Base-by-base conservation (phyloP, 106 monocot species). In the Xerophyta viscosa region DNA sequence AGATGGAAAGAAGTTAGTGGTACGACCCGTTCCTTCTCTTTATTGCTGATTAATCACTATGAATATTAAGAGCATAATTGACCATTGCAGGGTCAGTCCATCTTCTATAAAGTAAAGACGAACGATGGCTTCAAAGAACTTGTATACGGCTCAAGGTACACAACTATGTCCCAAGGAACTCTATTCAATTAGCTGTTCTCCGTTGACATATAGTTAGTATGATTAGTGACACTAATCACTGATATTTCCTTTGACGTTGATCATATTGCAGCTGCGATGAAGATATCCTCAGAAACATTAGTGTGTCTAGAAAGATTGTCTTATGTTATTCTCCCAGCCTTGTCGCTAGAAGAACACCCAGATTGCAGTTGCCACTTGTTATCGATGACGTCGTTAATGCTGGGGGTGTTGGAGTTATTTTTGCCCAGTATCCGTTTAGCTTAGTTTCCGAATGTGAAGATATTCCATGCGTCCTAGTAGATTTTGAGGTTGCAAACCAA, bases 71-170 rank as follows among this genome's bases (percentile, higher is more conserved):
- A 0, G 5, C 20, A 13, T 23, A 23, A 1, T 18, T 9, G 3
- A 8, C 4, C n/a, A 33, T n/a, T 50, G 33, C 71, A 63, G 71
- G 71, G 64, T 19, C 64, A 57, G 37, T 57, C 50, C 11, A 15
- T 41, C 20, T 58, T 36, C 4, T 61, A 49, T 31, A 8, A 50
- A 45, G 18, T 15, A 11, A 29, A 41, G 14, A 3, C 3, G 8
- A 26, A 39, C 2, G 20, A 50, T 4, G 17, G 6, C 20, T 60
- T 45, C 20, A 60, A 13, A 37, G 23, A 10, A 6, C 39, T 54
- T 0, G 27, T 39, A 11, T 1, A 19, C 25, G 66, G 54, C 21
- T 0, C 1, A 17, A 45, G 44, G 73, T 73, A 66, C 2, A n/a
- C 10, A 33, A 33, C 5, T 33, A 6, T 33, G 33, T 10, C 10